Evolutionary conservation across 768 basidiomycete species (phyloP).

Genomic region (Boletus sp.): DNA sequence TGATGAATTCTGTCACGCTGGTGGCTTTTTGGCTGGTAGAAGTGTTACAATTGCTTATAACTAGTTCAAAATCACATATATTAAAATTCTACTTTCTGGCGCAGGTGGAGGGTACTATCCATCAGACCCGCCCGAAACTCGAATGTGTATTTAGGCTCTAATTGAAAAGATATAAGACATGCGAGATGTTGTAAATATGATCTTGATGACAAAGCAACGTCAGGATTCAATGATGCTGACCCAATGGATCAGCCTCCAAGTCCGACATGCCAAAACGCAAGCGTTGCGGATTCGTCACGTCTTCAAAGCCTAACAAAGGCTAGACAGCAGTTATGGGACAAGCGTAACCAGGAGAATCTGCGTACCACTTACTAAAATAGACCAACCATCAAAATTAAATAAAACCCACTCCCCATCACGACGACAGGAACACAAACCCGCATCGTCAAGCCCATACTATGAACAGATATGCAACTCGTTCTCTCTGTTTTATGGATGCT

Average conservation of each 20-base stretch:
- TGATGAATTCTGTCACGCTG: neutral
- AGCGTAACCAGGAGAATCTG: too few species aligned
- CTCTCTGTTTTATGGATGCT: neutral
- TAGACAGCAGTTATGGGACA: neutral
- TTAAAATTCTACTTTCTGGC: neutral
- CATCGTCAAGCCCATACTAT: too few species aligned
- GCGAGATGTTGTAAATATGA: neutral
- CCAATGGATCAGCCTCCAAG: too few species aligned
- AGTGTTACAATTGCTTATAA: neutral
- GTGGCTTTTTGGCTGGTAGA: neutral
- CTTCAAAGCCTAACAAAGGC: neutral
- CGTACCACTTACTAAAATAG: too few species aligned
- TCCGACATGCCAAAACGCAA: neutral
- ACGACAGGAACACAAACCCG: too few species aligned
- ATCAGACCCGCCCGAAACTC: neutral
- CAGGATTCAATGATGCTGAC: neutral
- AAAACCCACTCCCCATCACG: too few species aligned
- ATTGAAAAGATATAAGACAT: neutral
- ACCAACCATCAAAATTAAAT: too few species aligned
- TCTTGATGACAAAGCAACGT: neutral
- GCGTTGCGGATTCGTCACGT: neutral
- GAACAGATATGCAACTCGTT: neutral
- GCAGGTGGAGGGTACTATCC: neutral
- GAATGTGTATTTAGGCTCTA: neutral
- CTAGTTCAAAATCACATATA: neutral